A percentile compares a stretch with the other conserved stretches of the same genome.
These are phyloP conservation scores for Galerina sulciceps DNA, from an alignment of 768 basidiomycete genomes.

Conservation along the genomic window DNA sequence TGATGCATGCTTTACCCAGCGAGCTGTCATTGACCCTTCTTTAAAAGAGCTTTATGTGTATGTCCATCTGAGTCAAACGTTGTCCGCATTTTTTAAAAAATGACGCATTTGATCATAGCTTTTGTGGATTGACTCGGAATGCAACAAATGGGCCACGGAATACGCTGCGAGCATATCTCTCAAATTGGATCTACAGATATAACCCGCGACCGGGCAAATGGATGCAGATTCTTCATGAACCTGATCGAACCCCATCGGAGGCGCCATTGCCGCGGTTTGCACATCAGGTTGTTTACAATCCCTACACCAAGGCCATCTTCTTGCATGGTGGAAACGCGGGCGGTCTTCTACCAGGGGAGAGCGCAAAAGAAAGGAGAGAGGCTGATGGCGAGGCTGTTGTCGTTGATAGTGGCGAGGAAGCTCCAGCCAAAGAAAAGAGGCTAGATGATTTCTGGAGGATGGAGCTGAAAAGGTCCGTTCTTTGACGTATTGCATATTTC, in stretches of 20 bases:
- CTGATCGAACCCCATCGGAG: conserved; percentile 27
- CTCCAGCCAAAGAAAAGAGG: conserved; percentile 47
- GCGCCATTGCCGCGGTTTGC: conserved; percentile 72
- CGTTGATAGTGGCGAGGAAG: conserved; percentile 20
- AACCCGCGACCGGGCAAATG: conserved; percentile 63
- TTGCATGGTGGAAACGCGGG: conserved; percentile 84
- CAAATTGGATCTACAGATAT: conserved; percentile 75
- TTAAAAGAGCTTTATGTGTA: conserved; percentile 77
- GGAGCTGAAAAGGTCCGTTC: conserved; percentile 61
- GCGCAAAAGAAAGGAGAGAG: conserved; percentile 23
- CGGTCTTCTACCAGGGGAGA: background rate
- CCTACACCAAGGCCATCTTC: conserved; percentile 55
- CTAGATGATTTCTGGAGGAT: conserved; percentile 84
- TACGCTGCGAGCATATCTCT: conserved; percentile 50
- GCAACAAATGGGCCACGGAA: conserved; percentile 37
- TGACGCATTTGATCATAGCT: conserved; percentile 36
- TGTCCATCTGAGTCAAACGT: conserved; percentile 22
- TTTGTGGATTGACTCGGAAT: conserved; percentile 62
- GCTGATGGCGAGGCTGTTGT: conserved; percentile 18
- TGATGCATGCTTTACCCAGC: conserved; percentile 73
- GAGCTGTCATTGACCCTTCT: conserved; percentile 68
- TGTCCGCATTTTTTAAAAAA: background rate
- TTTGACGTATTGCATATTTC: background rate
- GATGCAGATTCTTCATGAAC: conserved; percentile 57
- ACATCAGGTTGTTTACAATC: conserved; percentile 79